Base-by-base conservation (phyloP, 1,284 basidiomycete genomes). In the Moesziomyces globuligerus region DNA sequence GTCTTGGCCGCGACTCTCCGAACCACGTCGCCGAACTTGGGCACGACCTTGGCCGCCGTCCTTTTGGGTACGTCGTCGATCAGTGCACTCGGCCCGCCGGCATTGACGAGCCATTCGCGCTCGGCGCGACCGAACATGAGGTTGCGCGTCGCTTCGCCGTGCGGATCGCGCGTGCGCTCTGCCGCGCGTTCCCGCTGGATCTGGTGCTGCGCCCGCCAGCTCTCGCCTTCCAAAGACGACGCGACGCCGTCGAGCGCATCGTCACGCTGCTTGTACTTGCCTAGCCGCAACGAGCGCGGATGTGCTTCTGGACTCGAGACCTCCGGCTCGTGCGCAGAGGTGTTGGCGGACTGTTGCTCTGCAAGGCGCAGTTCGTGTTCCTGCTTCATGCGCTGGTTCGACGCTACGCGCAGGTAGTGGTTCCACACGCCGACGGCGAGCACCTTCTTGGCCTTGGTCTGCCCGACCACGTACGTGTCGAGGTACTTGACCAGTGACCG, bases 401-500 rank as follows among this genome's bases (percentile, higher is more conserved):
- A 38, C 10, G 54, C 48, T 13, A 71, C 49, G 29, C 72, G 52
- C 10, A 68, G 47, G 39, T 69, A 66, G 54, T 61, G 52, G 23
- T 60, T 67, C 48, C 45, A 61, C 4, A 62, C 55, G 2, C 91
- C 91, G 39, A 94, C 94, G 28, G 92, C 92, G 18, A 97, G 86
- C 10, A 92, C 90, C 81, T 93, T 93, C 87, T 97, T 97, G 3
- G 94, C 94, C 65, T 86, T 87, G 67, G 92, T 90, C 81, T 97
- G 94, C 2, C 94, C 94, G 13, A 97, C 87, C n/a, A 97, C 89
- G 79, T 90, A 95, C 76, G 91, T 88, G 73, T 93, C 90, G 26
- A 96, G 87, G 82, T 93, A 93, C 78, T 90, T 87, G n/a, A 90
- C 90, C 36, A 96, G 87, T 90, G 94, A 58, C 9, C 50, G 41